Conservation (phyloP, 163 green algal species). For the Scenedesmus sp. region DNA sequence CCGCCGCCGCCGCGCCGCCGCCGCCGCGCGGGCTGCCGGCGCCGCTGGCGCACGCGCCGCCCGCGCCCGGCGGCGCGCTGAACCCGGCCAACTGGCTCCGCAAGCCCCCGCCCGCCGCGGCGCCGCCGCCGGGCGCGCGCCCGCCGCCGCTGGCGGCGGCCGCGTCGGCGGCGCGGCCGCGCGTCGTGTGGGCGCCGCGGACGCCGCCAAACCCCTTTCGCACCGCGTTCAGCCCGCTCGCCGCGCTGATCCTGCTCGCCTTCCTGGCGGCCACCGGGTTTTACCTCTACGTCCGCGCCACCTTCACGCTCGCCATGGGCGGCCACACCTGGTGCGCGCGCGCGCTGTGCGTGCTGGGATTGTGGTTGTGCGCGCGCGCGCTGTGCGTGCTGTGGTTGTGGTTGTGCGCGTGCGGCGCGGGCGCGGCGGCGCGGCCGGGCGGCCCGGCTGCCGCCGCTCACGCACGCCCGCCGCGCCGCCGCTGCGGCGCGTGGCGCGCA, state of each 20-base stretch:
- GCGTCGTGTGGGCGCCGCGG: constrained; percentile 30
- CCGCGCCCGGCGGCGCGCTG: not conserved
- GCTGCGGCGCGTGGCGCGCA: not conserved
- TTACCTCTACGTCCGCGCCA: constrained; percentile 49
- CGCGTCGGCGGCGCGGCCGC: not conserved
- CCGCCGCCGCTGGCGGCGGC: constrained; percentile 8
- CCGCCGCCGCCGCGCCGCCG: not conserved
- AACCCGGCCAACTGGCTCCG: constrained; percentile 22
- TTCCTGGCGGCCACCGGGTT: constrained; percentile 46
- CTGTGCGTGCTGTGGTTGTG: not conserved
- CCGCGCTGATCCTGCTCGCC: constrained; percentile 32
- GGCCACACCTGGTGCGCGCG: constrained; percentile 42
- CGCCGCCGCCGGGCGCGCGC: not conserved
- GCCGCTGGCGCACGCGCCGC: not conserved
- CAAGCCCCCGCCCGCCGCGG: not conserved
- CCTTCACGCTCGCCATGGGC: constrained; percentile 43
- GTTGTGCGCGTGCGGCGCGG: not conserved
- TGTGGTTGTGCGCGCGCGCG: not conserved
- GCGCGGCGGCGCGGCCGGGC: not conserved
- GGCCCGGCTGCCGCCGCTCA: not conserved
- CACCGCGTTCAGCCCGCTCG: constrained; percentile 15
- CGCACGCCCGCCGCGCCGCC: not conserved
- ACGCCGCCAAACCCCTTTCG: constrained; percentile 25
- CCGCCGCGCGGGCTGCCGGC: not conserved
- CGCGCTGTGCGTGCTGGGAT: not conserved